These are phyloP conservation scores for Linum usitatissimum DNA, from an alignment of 345 rosid genomes.

Conservation along the genomic window DNA sequence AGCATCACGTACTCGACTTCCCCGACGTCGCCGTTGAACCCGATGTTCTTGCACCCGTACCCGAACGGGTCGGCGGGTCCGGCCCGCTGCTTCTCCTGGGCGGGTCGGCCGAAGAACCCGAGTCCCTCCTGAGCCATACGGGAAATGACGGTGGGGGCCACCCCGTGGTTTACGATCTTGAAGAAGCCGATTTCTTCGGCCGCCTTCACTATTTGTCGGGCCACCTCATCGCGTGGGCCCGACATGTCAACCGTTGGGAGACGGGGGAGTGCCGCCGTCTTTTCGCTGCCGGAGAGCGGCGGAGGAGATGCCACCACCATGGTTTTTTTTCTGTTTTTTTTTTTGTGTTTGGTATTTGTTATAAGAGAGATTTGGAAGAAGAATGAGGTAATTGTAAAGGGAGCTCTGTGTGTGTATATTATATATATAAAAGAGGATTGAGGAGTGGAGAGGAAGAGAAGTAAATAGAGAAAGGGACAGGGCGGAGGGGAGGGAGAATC, in stretches of 20 bases:
- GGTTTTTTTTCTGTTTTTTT: background rate
- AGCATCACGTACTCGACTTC: slow-evolving; percentile 29
- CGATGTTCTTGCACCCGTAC: slow-evolving; percentile 30
- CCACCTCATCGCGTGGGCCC: slow-evolving; percentile 7
- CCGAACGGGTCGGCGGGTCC: slow-evolving; percentile 27
- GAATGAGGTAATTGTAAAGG: no score
- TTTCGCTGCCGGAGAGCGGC: slow-evolving; percentile 4
- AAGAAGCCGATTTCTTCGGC: slow-evolving; percentile 25
- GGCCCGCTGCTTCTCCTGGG: slow-evolving; percentile 17
- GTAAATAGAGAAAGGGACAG: no score
- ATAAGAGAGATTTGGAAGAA: no score
- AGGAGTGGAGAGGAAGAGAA: no score
- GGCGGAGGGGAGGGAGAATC: no score
- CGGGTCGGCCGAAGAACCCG: slow-evolving; percentile 18
- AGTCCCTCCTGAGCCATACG: slow-evolving; percentile 15
- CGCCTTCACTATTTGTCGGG: slow-evolving; percentile 19
- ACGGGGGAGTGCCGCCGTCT: background rate
- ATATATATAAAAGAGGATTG: no score
- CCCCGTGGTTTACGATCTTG: slow-evolving; percentile 30
- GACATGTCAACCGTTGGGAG: slow-evolving; percentile 23
- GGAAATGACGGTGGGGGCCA: slow-evolving; percentile 11
- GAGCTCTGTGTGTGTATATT: no score
- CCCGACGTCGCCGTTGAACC: slow-evolving; percentile 27
- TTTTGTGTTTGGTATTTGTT: background rate
- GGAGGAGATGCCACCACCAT: slow-evolving; percentile 21